These are phyloP conservation scores for Nakazawaea peltata DNA, from an alignment of 805 yeast species.

Conservation along the genomic window DNA sequence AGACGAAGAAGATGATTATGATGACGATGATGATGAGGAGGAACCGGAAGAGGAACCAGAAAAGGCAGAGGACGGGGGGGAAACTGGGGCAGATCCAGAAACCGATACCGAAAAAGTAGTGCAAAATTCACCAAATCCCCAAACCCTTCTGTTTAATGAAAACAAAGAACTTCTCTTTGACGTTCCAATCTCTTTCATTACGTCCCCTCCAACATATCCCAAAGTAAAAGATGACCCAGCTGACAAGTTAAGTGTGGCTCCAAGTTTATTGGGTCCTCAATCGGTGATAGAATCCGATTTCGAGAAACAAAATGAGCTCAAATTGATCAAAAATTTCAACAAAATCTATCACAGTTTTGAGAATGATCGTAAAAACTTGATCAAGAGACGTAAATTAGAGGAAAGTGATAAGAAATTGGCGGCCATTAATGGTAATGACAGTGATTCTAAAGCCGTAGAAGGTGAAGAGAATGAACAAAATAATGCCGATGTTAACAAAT, in stretches of 20 bases:
- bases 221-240: constrained; percentile 2
- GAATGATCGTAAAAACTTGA: constrained; percentile 65
- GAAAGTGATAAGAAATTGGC: constrained; percentile 69
- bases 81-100: neutral
- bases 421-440: constrained; percentile 16
- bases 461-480: constrained; percentile 11
- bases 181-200: constrained; percentile 18
- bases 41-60: constrained; percentile 10
- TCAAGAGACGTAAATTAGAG: constrained; percentile 69
- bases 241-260: constrained; percentile 3
- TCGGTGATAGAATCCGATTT: constrained; percentile 34
- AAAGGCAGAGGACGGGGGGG: constrained; percentile 8
- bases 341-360: constrained; percentile 72
- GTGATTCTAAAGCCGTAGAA: constrained; percentile 16
- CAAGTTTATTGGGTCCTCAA: constrained; percentile 21
- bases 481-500: constrained; percentile 18
- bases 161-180: constrained; percentile 25
- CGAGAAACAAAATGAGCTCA: constrained; percentile 26
- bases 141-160: constrained; percentile 17
- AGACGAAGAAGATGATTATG: constrained; percentile 23
- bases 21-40: constrained; percentile 23
- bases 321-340: constrained; percentile 54
- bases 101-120: too few species aligned
- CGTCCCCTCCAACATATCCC: constrained; percentile 4
- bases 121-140: too few species aligned